These are phyloP conservation scores for Paecilomyces variotii DNA, from an alignment of 2,329 filamentous ascomycete species.

Conservation along the genomic window DNA sequence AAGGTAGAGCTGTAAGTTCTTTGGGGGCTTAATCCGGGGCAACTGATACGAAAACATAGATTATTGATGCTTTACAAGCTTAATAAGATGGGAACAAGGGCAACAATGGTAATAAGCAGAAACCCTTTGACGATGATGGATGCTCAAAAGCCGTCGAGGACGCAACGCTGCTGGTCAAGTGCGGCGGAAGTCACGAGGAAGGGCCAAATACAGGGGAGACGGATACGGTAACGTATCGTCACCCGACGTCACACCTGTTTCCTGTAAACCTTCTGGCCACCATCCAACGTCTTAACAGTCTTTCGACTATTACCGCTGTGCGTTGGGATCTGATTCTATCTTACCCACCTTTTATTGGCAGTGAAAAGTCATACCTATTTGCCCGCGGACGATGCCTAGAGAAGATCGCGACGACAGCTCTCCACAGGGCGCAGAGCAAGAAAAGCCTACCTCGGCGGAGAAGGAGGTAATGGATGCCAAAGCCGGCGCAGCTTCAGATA, in stretches of 20 bases:
- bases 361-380: neutral
- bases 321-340: neutral
- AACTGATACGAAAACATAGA: neutral
- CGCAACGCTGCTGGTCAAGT: neutral
- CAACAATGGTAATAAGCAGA: neutral
- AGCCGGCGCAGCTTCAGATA: neutral
- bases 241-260: neutral
- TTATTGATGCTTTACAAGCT: neutral
- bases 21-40: neutral
- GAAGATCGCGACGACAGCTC: neutral
- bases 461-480: neutral
- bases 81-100: neutral
- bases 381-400: neutral
- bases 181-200: neutral
- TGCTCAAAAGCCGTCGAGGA: neutral
- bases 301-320: neutral
- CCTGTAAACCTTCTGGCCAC: constrained; percentile 1
- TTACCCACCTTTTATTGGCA: neutral
- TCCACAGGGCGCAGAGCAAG: neutral
- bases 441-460: neutral
- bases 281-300: neutral
- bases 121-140: neutral
- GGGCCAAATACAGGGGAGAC: neutral
- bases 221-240: neutral
- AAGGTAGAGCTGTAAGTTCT: neutral